Base-by-base conservation (phyloP, 352 stramenopile species). In the Pythium volutum region DNA sequence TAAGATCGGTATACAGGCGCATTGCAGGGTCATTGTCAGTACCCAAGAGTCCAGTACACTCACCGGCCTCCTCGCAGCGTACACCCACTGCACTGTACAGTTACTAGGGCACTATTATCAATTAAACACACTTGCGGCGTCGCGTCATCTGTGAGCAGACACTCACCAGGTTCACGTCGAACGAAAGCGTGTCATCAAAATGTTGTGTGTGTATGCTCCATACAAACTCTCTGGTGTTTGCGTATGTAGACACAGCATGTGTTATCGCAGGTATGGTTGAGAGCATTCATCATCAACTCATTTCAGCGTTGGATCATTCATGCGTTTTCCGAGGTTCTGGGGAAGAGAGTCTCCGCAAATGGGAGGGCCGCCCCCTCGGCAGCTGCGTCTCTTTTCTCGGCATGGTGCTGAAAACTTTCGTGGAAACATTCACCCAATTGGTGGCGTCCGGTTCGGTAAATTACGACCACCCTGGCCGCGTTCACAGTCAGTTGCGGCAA, bases 351-450 rank as follows among this genome's bases (percentile, higher is more conserved):
- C 20, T 52, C 38, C 16, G 38, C 38, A 22, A 7, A 20, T 16
- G 36, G 14, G 31, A 36, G 31, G 3, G 31, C 29, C 2, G 31
- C 4, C n/a, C 18, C n/a, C n/a, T n/a, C n/a, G 14, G 52, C 52
- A 59, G 52, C 52, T 59, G 52, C 52, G 39, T 26, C 34, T 26
- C 47, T 50, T 33, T 9, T 36, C 31, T 11, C 10, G 16, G 52
- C 52, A 48, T 23, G 52, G n/a, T 59, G 52, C 52, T 25, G 52
- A 50, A 59, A 48, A 47, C 8, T 59, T 59, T 31, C 39, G 39
- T 59, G 52, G 52, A 59, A 59, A 59, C 34, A 47, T 41, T 57
- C 25, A 26, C 6, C n/a, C 52, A 25, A 14, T 2, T 23, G 43
- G n/a, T 22, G 31, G 43, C 23, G 9, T 25, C 23, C 7, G 1